Evolutionary conservation across 2,329 filamentous ascomycete genomes (phyloP).

Genomic region (Aureobasidium sp.): DNA sequence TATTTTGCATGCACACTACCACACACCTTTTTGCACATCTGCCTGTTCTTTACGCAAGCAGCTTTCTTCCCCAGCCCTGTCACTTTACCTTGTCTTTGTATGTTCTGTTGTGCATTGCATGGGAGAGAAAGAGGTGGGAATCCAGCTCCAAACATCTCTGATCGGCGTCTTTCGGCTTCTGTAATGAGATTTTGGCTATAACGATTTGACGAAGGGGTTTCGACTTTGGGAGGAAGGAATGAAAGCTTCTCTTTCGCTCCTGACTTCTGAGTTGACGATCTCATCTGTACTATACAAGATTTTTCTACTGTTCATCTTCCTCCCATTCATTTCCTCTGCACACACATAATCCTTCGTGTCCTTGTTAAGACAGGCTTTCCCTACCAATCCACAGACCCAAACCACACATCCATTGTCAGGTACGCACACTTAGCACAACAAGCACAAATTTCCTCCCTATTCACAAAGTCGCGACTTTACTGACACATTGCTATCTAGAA

Average conservation of each 20-base stretch:
- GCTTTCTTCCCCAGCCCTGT: background rate
- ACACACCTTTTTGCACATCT: background rate
- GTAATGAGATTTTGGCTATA: constrained; percentile 13
- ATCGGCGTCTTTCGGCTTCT: background rate
- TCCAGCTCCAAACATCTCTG: background rate
- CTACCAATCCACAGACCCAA: background rate
- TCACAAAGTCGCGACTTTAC: background rate
- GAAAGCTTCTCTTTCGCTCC: background rate
- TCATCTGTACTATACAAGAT: constrained; percentile 14
- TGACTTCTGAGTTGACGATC: background rate
- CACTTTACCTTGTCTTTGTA: background rate
- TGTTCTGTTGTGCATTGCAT: constrained; percentile 7
- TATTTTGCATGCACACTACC: background rate
- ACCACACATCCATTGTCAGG: background rate
- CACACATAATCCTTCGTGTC: background rate
- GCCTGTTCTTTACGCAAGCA: too few species aligned
- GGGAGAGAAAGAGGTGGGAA: background rate
- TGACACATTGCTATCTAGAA: background rate
- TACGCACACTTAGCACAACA: background rate
- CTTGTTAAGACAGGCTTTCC: background rate
- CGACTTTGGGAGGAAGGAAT: background rate
- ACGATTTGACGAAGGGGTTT: constrained; percentile 10
- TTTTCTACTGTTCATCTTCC: background rate
- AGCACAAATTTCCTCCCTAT: background rate
- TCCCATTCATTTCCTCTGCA: background rate